Evolutionary conservation across 306 rosid genomes (phyloP).

Genomic region (Arachis hypogaea): DNA sequence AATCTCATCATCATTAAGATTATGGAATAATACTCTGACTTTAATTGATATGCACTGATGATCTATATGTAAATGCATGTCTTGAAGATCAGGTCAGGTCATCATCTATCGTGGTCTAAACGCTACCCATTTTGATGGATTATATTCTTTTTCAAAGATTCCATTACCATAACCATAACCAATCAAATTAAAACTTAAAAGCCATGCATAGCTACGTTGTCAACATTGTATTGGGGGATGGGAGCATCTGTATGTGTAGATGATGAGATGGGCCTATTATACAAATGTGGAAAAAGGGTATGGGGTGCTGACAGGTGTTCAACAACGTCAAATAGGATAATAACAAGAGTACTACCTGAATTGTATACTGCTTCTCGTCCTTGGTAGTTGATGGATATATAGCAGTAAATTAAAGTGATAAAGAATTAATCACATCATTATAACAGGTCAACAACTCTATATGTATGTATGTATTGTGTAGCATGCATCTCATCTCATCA

Average conservation of each 20-base stretch:
- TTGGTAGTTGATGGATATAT: no score
- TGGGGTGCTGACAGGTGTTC: conserved; percentile 61
- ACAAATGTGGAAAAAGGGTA: conserved; percentile 44
- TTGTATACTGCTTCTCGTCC: no score
- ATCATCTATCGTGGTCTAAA: conserved; percentile 25
- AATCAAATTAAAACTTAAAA: conserved; percentile 16
- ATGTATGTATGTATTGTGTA: no score
- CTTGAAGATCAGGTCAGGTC: not conserved
- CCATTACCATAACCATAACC: not conserved
- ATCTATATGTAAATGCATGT: no score
- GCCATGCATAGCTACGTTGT: not conserved
- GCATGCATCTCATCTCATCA: no score
- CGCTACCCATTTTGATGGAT: conserved; percentile 30
- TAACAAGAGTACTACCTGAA: no score
- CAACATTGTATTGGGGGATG: not conserved
- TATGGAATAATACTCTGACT: not conserved
- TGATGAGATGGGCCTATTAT: conserved; percentile 7
- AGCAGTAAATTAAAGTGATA: no score
- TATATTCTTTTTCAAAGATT: conserved; percentile 38
- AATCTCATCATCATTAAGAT: not conserved
- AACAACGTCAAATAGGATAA: no score
- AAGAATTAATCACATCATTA: no score
- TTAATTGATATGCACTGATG: no score
- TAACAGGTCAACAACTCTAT: no score
- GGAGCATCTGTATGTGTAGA: not conserved